A percentile compares a stretch with the other conserved stretches of the same genome.
These are phyloP conservation scores for Leucoagaricus sp. DNA, from an alignment of 1,284 basidiomycete genomes.

Conservation along the genomic window DNA sequence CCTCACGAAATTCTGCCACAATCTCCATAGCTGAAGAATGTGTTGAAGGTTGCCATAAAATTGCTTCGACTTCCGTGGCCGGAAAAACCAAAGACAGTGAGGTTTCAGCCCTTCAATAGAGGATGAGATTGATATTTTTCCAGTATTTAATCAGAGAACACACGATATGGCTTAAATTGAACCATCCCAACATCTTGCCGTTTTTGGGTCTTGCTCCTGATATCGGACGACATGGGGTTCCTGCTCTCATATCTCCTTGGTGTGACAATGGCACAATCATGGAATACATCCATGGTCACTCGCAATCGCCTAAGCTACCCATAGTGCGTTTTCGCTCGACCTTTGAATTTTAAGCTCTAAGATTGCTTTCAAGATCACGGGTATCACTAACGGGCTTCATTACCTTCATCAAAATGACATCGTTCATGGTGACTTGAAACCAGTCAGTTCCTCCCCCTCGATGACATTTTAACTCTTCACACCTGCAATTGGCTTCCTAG, in stretches of 20 bases:
- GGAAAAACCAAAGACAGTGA: background rate
- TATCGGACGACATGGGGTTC: slow-evolving; percentile 9
- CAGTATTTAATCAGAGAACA: slow-evolving; percentile 19
- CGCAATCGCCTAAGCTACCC: background rate
- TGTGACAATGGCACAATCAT: slow-evolving; percentile 16
- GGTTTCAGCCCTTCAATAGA: background rate
- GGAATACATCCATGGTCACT: background rate
- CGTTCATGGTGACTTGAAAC: slow-evolving; percentile 27
- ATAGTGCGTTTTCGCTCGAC: background rate
- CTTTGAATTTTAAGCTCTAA: too few species aligned
- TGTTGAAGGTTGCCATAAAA: slow-evolving; percentile 23
- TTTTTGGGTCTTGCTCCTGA: slow-evolving; percentile 20
- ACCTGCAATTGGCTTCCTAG: slow-evolving; percentile 11
- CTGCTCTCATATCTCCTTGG: slow-evolving; percentile 26
- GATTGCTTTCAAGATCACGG: slow-evolving; percentile 17
- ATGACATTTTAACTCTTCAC: background rate
- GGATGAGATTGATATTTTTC: background rate
- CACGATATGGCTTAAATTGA: slow-evolving; percentile 16
- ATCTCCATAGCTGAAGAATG: too few species aligned
- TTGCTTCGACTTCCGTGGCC: slow-evolving; percentile 6
- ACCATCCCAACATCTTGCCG: slow-evolving; percentile 19
- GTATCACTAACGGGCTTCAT: slow-evolving; percentile 21
- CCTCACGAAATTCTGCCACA: background rate
- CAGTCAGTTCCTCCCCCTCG: slow-evolving; percentile 15
- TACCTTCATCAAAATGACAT: slow-evolving; percentile 24